Percentiles rank a stretch among this genome's conserved stretches.
Conservation (phyloP, 2,329 filamentous ascomycete species). For the Aspergillus vadensis region DNA sequence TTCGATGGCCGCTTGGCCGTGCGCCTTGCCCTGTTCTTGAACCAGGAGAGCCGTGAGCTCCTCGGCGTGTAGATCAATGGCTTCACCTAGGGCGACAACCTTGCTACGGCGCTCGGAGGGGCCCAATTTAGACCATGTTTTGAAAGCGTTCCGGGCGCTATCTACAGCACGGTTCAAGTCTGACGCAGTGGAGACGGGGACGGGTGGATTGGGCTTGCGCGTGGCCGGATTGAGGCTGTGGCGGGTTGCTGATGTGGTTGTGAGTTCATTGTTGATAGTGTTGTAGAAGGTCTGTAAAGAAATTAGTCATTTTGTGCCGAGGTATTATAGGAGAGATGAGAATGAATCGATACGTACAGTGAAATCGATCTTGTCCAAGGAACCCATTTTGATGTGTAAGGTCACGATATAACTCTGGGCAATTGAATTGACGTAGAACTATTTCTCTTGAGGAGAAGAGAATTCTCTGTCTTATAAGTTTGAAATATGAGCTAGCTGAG, state of each 20-base stretch:
- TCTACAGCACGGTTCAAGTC: background rate
- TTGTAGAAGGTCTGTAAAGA: background rate
- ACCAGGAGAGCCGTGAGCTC: background rate
- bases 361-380: background rate
- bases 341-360: background rate
- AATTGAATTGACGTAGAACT: background rate
- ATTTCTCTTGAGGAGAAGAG: background rate
- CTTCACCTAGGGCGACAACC: background rate
- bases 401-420: background rate
- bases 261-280: background rate
- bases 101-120: background rate
- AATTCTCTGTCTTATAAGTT: background rate
- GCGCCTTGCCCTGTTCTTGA: background rate
- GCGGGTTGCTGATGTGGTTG: background rate
- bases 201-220: background rate
- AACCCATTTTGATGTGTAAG: background rate
- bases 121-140: background rate
- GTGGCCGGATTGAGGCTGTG: background rate
- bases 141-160: background rate
- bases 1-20: constrained; percentile 9
- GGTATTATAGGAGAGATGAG: background rate
- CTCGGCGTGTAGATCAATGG: background rate
- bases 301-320: background rate
- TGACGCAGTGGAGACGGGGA: background rate
- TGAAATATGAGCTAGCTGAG: no score